Base-by-base conservation (phyloP, 106 monocot genomes). In the Dendrobium chrysotoxum region DNA sequence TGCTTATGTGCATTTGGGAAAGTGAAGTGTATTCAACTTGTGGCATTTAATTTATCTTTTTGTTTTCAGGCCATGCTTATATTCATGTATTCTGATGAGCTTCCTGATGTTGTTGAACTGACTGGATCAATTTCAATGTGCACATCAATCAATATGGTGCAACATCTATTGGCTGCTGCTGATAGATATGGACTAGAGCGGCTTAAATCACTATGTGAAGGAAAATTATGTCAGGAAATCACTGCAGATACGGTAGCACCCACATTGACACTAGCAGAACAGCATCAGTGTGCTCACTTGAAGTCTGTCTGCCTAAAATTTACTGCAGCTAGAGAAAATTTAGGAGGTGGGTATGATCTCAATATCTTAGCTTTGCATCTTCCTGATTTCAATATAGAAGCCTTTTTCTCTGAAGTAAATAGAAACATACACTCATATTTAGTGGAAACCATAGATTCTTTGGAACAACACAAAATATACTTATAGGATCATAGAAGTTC, bases 261-360 rank as follows among this genome's bases (percentile, higher is more conserved):
- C 74, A 92, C 92, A n/a, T 82, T 95, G 81, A 87, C 92, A 21
- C 77, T 95, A n/a, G 95, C 95, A 25, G 95, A 95, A 54, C 95
- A 91, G 46, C 92, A 95, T 78, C 87, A 92, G 10, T 95, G 95
- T 82, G 79, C 76, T 67, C 87, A 84, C 70, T 79, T 95, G 82
- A 95, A 95, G 83, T 83, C 92, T n/a, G 81, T 79, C n/a, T 95
- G 95, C 35, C 80, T 95, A n/a, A 95, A 85, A 80, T 95, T 85
- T 53, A 82, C 84, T 57, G 89, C 89, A 57, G 72, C 74, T 41
- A 86, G 85, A 64, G 87, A 83, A 83, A 92, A 92, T 76, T 86
- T 95, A 83, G 91, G 92, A 88, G 92, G 95, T 95, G 47, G 18
- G 88, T 86, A 30, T 15, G 13, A 70, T 15, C 15, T 61, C 61